Evolutionary conservation across 2,329 filamentous ascomycete species (phyloP).

Genomic region (Exophiala mesophila): DNA sequence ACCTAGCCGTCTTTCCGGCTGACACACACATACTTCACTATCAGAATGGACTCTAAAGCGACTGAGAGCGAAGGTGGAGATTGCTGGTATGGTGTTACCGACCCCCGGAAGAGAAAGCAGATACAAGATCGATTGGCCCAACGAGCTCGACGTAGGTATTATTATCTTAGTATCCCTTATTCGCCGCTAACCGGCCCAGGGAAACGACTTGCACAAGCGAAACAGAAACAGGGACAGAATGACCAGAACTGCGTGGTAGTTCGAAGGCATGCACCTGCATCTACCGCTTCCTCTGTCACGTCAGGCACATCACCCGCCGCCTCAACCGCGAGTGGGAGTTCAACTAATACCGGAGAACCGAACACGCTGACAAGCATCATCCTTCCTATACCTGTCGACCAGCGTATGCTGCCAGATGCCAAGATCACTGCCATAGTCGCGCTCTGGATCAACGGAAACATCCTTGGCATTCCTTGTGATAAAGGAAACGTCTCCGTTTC

Average conservation of each 20-base stretch:
- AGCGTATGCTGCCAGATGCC: conserved; percentile 1
- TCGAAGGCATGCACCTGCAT: no score
- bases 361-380: no score
- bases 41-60: background rate
- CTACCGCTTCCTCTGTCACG: no score
- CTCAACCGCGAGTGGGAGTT: no score
- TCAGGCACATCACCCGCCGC: no score
- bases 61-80: conserved; percentile 4
- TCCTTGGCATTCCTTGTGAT: conserved; percentile 30
- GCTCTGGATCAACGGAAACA: conserved; percentile 31
- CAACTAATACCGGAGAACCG: no score
- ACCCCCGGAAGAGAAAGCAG: conserved; percentile 35
- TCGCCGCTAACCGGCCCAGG: no score
- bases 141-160: conserved; percentile 32
- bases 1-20: no score
- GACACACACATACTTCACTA: no score
- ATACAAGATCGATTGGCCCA: conserved; percentile 38
- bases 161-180: no score
- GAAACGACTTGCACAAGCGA: background rate
- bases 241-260: no score
- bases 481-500: conserved; percentile 28
- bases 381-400: background rate
- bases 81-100: conserved; percentile 32
- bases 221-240: no score
- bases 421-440: conserved; percentile 28